Base-by-base conservation (phyloP, 2,329 filamentous ascomycete genomes). In the Penicillium thymicola region DNA sequence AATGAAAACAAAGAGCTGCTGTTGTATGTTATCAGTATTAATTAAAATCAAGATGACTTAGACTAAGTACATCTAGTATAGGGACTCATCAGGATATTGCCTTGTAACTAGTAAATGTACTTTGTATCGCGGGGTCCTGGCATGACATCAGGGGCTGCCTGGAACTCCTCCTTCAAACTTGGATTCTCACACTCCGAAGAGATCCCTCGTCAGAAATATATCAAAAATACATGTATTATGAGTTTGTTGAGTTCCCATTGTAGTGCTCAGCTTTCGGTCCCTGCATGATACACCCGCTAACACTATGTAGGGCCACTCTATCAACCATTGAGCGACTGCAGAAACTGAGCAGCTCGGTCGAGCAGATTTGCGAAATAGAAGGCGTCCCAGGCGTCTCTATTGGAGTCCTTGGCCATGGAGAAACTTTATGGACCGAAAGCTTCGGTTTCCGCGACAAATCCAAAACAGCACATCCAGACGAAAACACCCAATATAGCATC, bases 401-500 rank as follows among this genome's bases (percentile, higher is more conserved):
- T 11, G 54, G 54, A 3, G 54, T 56, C 3, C 11, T 42, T 18
- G 42, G 47, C 16, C 14, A 52, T 16, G 48, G 54, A 6, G 41
- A 46, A 16, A 34, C 14, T 2, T 4, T 41, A 16, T 51, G 30
- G 21, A 30, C 40, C n/a, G 40, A 56, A 10, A 52, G 42, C 23
- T 40, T 51, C 18, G 48, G 54, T 11, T 56, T 52, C 28, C 42
- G 34, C 16, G 41, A 51, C 21, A 16, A 32, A 7, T 13, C 34
- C 27, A 43, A 32, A 23, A 23, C 40, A 16, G 8, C 36, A 28
- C 30, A 5, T 18, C 41, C 54, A 21, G 27, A 51, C 5, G 37
- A 42, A 46, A 28, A 55, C 14, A 55, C 41, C 9, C 32, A 45
- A 21, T 55, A 55, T 9, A 36, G 54, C 23, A 28, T 51, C 25